Base-by-base conservation (phyloP, 352 stramenopile genomes). In the Elongisporangium prolatum region DNA sequence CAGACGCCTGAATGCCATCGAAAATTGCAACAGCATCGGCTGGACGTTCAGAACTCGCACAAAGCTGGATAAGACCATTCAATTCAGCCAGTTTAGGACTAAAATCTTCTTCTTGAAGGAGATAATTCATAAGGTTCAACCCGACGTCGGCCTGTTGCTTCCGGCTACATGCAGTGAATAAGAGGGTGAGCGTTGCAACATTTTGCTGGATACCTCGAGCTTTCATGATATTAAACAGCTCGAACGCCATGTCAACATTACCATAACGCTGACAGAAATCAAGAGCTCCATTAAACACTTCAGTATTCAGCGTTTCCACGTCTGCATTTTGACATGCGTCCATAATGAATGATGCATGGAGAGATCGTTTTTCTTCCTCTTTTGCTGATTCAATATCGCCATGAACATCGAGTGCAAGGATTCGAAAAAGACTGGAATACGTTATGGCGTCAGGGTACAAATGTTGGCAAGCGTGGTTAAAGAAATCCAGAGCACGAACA, bases 211-310 rank as follows among this genome's bases (percentile, higher is more conserved):
- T 67, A 0, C 62, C 66, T 10, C 77, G 65, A 16, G 56, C 61
- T n/a, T 70, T 65, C 79, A 93, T 88, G 16, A 69, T 67, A 62
- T 86, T 82, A 59, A 83, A 89, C 40, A 89, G 49, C 18, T 77
- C 60, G 52, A 89, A 86, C 0, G 68, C 69, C 44, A 59, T 53
- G 14, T 84, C 64, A 7, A 75, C 63, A 13, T 89, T 69, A n/a
- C 72, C 71, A n/a, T 74, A 57, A 14, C 60, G 70, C 16, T 85
- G 70, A 21, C 84, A 84, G 51, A 73, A 88, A 54, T 89, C 80
- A 44, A 93, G 75, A 2, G 69, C 80, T 21, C 80, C 74, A 56
- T 91, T 91, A 34, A 84, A 80, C 22, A 89, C 83, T 17, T 70
- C 72, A 14, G 69, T 50, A 17, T 85, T 69, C 20, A 93, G 48